These are phyloP conservation scores for Chlorophyllum brunneum DNA, from an alignment of 768 basidiomycete species.

Conservation along the genomic window DNA sequence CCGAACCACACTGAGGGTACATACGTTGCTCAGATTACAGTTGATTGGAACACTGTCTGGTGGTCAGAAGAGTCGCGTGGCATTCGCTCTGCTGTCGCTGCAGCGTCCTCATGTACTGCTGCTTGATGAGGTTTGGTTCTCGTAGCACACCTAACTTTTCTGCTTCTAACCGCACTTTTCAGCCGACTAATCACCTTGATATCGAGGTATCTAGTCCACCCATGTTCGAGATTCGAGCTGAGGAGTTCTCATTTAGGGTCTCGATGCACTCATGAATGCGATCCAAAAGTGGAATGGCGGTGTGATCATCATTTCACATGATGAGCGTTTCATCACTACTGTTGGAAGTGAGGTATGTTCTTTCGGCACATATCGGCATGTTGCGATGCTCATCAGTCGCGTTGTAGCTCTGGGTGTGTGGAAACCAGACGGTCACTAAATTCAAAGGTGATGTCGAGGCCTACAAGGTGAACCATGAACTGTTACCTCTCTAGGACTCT, in stretches of 20 bases:
- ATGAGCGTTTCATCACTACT: constrained; percentile 91
- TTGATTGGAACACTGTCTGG: constrained; percentile 89
- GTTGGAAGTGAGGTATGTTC: constrained; percentile 74
- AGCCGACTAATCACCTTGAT: constrained; percentile 96
- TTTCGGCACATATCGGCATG: background rate
- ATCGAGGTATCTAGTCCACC: constrained; percentile 56
- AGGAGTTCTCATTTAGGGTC: constrained; percentile 43
- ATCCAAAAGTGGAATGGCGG: constrained; percentile 82
- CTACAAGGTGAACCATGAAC: constrained; percentile 66
- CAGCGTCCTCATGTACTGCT: constrained; percentile 89
- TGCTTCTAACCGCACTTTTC: constrained; percentile 4
- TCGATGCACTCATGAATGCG: constrained; percentile 91
- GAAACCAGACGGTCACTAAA: constrained; percentile 73
- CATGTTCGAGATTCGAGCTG: background rate
- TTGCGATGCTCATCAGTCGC: constrained; percentile 12
- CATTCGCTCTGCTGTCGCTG: constrained; percentile 83
- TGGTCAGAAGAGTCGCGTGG: constrained; percentile 95
- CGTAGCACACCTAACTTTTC: background rate
- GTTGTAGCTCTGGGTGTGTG: constrained; percentile 87
- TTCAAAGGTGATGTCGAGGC: constrained; percentile 88
- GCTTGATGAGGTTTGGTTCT: constrained; percentile 78
- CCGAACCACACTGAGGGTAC: background rate
- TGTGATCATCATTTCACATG: constrained; percentile 92
- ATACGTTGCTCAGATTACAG: constrained; percentile 53
- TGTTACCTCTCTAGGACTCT: background rate